Percentiles rank a stretch among this genome's conserved stretches.
phyloP scores from a whole-genome alignment of 306 rosid genomes.

The Ochetophila trinervis region DNA sequence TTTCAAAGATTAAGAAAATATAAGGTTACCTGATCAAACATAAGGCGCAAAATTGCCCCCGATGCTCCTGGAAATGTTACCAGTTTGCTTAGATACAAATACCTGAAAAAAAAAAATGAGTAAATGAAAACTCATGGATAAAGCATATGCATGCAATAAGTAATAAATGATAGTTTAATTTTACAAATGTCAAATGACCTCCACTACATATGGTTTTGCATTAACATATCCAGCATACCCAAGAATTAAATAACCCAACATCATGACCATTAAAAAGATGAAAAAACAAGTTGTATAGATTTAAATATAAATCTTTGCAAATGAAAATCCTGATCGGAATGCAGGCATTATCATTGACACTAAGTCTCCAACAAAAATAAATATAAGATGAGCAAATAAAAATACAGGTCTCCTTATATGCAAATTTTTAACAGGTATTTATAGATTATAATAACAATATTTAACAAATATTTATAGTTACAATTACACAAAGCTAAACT shows the following conservation, averaged over 20 bases:
- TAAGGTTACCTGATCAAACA: conserved; percentile 77
- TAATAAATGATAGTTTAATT: background rate
- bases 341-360: background rate
- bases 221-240: background rate
- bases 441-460: background rate
- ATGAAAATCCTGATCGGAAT: background rate
- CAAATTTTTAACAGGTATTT: background rate
- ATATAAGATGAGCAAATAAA: background rate
- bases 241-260: background rate
- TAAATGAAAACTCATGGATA: conserved; percentile 7
- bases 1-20: conserved; percentile 4
- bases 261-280: background rate
- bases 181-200: background rate
- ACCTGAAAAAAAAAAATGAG: conserved; percentile 48
- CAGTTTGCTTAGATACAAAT: conserved; percentile 79
- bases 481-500: background rate
- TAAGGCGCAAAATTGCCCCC: conserved; percentile 82
- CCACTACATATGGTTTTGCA: background rate
- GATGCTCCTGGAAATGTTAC: conserved; percentile 74
- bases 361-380: background rate
- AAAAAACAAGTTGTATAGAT: background rate
- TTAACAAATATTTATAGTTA: background rate
- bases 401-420: background rate
- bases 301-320: background rate
- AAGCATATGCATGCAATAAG: background rate